phyloP scores from a whole-genome alignment of 208 protist genomes.

The Crithidia mellificae region DNA sequence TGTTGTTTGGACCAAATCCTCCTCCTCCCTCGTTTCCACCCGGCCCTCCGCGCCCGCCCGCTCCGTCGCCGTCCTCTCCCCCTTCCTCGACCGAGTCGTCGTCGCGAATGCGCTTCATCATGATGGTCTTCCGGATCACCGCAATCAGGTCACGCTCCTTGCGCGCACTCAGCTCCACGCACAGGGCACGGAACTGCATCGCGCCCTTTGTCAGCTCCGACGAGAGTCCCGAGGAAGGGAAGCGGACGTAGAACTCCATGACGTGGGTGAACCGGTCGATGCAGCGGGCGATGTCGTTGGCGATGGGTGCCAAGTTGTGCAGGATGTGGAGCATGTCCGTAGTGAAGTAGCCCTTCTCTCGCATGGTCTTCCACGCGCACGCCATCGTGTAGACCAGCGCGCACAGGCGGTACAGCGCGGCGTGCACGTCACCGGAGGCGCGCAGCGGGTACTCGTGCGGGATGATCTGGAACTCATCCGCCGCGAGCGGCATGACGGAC shows the following conservation, averaged over 20 bases:
- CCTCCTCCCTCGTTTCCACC: neutral
- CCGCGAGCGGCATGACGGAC: constrained; percentile 64
- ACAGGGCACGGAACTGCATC: constrained; percentile 65
- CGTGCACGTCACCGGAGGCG: constrained; percentile 62
- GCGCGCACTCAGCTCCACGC: constrained; percentile 49
- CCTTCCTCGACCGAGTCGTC: neutral
- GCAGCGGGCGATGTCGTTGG: constrained; percentile 51
- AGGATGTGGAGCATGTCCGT: constrained; percentile 62
- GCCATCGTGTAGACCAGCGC: constrained; percentile 73
- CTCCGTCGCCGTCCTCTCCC: neutral
- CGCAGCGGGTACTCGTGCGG: constrained; percentile 61
- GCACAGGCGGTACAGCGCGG: constrained; percentile 68
- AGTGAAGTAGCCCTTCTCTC: constrained; percentile 80
- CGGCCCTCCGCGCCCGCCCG: too few species aligned
- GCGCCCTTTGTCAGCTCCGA: constrained; percentile 62
- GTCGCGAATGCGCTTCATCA: constrained; percentile 38
- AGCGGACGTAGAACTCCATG: constrained; percentile 53
- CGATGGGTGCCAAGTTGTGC: constrained; percentile 61
- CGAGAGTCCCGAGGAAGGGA: constrained; percentile 48
- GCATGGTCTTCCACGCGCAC: constrained; percentile 78
- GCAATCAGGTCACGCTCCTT: constrained; percentile 58
- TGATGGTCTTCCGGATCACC: constrained; percentile 49
- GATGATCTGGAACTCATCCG: constrained; percentile 64
- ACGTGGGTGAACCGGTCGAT: constrained; percentile 59
- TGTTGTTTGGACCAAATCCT: neutral